phyloP scores from a whole-genome alignment of 2,329 filamentous ascomycete genomes.

The Paramyrothecium sp. region DNA sequence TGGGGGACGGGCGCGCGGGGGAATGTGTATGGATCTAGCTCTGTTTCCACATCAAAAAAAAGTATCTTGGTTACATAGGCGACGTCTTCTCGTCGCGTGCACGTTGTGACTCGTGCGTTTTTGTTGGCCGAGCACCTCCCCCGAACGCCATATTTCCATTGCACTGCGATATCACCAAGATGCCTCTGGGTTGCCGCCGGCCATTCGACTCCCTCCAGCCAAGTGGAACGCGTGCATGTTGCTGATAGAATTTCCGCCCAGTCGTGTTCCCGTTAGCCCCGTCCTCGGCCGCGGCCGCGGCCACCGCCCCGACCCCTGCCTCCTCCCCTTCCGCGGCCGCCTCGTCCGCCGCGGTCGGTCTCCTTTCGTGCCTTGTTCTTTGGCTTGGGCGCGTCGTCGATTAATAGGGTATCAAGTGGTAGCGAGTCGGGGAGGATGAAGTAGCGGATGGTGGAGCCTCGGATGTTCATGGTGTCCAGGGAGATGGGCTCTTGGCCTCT shows the following conservation, averaged over 20 bases:
- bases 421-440: constrained; percentile 95
- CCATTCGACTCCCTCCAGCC: neutral
- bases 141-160: constrained; percentile 33
- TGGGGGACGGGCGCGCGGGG: constrained; percentile 11
- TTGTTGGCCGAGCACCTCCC: constrained; percentile 27
- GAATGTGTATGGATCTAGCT: constrained; percentile 26
- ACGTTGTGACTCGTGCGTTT: constrained; percentile 20
- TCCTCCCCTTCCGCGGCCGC: constrained; percentile 51
- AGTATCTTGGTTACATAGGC: constrained; percentile 19
- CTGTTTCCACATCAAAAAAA: constrained; percentile 26
- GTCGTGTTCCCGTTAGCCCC: constrained; percentile 11
- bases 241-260: neutral
- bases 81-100: constrained; percentile 6
- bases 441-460: constrained; percentile 93
- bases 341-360: constrained; percentile 57
- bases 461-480: constrained; percentile 94
- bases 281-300: constrained; percentile 40
- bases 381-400: constrained; percentile 95
- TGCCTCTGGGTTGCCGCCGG: constrained; percentile 6
- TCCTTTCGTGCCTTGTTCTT: constrained; percentile 99
- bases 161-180: constrained; percentile 22
- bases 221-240: neutral
- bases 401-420: constrained; percentile 89
- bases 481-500: constrained; percentile 83
- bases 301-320: constrained; percentile 52